Evolutionary conservation across 345 rosid genomes (phyloP).

Genomic region (Linum trigynum): DNA sequence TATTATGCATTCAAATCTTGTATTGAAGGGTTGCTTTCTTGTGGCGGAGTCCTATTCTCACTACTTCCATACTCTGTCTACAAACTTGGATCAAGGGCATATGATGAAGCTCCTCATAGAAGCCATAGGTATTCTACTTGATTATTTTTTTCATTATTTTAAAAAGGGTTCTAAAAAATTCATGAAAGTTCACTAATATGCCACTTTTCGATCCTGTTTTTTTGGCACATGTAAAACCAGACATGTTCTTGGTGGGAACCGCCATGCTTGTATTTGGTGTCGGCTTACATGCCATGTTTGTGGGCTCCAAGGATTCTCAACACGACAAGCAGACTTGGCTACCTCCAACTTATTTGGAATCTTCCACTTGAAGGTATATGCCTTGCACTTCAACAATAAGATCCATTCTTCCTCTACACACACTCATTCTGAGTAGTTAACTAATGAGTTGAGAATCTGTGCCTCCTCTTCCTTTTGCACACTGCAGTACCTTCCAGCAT

Average conservation of each 20-base stretch:
- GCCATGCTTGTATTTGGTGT: slow-evolving; percentile 56
- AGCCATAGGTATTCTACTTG: slow-evolving; percentile 42
- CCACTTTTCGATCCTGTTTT: no score
- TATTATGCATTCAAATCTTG: neutral
- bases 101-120: slow-evolving; percentile 43
- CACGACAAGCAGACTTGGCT: slow-evolving; percentile 15
- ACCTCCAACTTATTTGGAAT: slow-evolving; percentile 50
- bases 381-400: neutral
- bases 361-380: slow-evolving; percentile 31
- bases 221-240: slow-evolving; percentile 17
- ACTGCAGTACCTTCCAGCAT: slow-evolving; percentile 37
- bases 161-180: no score
- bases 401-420: no score
- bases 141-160: no score
- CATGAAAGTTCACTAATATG: no score
- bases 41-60: slow-evolving; percentile 38
- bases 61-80: slow-evolving; percentile 31
- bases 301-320: slow-evolving; percentile 27
- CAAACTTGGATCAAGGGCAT: slow-evolving; percentile 28
- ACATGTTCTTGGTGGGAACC: slow-evolving; percentile 55
- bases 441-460: neutral
- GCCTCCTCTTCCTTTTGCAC: neutral
- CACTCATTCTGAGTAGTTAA: no score
- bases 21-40: slow-evolving; percentile 49
- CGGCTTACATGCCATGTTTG: slow-evolving; percentile 52